Base-by-base conservation (phyloP, 2,329 filamentous ascomycete genomes). In the Pyrenophora tritici-repentis region DNA sequence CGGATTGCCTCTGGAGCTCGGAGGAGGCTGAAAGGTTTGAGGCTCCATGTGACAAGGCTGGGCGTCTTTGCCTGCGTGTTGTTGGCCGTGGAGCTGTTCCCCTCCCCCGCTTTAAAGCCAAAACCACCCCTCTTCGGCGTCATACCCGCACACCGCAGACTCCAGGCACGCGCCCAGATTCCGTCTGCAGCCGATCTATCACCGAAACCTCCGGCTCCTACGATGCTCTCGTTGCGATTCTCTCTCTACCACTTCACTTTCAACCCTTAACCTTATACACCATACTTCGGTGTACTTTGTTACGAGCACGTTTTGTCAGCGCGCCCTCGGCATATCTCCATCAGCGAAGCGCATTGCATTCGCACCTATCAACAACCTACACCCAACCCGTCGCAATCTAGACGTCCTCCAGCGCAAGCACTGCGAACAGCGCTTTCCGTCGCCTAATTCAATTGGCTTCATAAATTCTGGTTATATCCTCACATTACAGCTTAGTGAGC, bases 21-120 rank as follows among this genome's bases (percentile, higher is more conserved):
- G 52, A 55, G 47, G 59, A 64, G 58, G 59, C 55, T 62, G 58
- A 64, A 64, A 54, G 51, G 56, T 61, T 58, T 59, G 44, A 54
- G 47, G 50, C 53, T 50, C 53, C 63, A 64, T 61, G 58, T 63
- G 59, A 66, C 53, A 34, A 42, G 55, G 50, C 56, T 54, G 53
- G 58, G 56, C 58, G 40, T 39, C 40, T 43, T 43, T 52, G 44
- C 49, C 46, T 47, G 39, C 49, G 45, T 39, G 43, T 49, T 53
- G 48, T 53, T 55, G 40, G 47, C 36, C 49, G 43, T 58, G 50
- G 50, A 50, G 45, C 42, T 37, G 17, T 53, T 55, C 56, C 56
- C 54, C 51, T 58, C 61, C 56, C 61, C 63, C 61, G 56, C 61
- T 62, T 62, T 61, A 57, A 61, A 50, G 50, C 46, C 54, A 59